Evolutionary conservation across 106 monocot species (phyloP).

Genomic region (Chionographis japonica): DNA sequence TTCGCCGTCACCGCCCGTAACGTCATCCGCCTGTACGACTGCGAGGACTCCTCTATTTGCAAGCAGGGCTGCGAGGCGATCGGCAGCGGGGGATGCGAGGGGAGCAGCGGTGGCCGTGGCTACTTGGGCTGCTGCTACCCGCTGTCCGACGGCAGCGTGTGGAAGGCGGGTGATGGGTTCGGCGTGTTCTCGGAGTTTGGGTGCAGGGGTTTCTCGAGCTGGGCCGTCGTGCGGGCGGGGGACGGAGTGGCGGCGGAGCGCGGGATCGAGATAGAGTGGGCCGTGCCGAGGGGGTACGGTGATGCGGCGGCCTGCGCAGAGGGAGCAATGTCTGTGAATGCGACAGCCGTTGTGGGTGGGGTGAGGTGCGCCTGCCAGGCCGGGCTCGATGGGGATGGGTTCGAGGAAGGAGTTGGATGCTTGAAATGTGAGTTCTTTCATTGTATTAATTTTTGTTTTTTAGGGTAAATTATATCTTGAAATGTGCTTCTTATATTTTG

Average conservation of each 20-base stretch:
- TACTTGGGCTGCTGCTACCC: slow-evolving; percentile 74
- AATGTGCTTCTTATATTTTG: neutral
- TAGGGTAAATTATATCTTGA: neutral
- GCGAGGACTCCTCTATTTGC: slow-evolving; percentile 90
- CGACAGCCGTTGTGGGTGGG: slow-evolving; percentile 54
- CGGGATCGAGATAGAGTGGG: slow-evolving; percentile 92
- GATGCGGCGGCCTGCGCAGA: slow-evolving; percentile 42
- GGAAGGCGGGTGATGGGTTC: slow-evolving; percentile 61
- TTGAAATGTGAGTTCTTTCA: slow-evolving; percentile 34
- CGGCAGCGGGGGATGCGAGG: neutral
- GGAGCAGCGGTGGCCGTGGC: slow-evolving; percentile 12
- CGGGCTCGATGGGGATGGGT: slow-evolving; percentile 73
- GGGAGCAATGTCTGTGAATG: slow-evolving; percentile 54
- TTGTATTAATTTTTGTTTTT: neutral
- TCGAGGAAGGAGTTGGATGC: slow-evolving; percentile 63
- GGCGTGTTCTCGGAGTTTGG: slow-evolving; percentile 57
- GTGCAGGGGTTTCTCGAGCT: slow-evolving; percentile 91
- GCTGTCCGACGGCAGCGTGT: slow-evolving; percentile 68
- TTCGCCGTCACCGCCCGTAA: slow-evolving; percentile 47
- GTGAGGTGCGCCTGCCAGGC: slow-evolving; percentile 52
- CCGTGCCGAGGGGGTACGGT: slow-evolving; percentile 37
- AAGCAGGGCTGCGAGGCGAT: slow-evolving; percentile 26
- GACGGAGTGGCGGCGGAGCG: slow-evolving; percentile 9
- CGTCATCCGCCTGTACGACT: slow-evolving; percentile 75
- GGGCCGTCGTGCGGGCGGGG: slow-evolving; percentile 24